A percentile compares a stretch with the other conserved stretches of the same genome.
Evolutionary conservation across 768 basidiomycete species (phyloP).

Genomic region (Tulasnella sp.): DNA sequence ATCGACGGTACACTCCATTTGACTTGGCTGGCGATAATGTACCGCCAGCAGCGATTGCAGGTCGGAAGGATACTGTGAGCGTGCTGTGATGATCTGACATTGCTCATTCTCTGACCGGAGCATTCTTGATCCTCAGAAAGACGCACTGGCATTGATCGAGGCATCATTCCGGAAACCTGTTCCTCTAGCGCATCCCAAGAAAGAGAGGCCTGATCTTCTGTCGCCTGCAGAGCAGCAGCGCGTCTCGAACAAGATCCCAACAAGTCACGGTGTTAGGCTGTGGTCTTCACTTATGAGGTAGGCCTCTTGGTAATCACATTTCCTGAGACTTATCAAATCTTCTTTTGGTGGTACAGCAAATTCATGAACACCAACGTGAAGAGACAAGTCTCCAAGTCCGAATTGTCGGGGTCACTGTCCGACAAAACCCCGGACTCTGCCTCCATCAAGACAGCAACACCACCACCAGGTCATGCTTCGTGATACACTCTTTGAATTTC

Average conservation of each 20-base stretch:
- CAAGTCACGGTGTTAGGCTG: slow-evolving; percentile 4
- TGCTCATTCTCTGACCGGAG: not conserved
- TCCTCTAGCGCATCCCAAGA: slow-evolving; percentile 12
- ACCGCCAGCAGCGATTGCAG: slow-evolving; percentile 5
- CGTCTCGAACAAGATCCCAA: slow-evolving; percentile 6
- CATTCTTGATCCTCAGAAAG: not conserved
- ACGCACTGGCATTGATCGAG: slow-evolving; percentile 10
- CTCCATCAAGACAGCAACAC: not conserved
- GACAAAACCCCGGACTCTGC: not conserved
- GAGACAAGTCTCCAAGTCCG: not conserved
- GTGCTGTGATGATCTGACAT: not conserved
- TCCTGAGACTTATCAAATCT: not conserved
- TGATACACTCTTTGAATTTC: not conserved
- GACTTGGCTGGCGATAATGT: slow-evolving; percentile 2
- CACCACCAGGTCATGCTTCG: not conserved
- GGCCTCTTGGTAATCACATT: not conserved
- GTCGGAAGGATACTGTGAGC: slow-evolving; percentile 14
- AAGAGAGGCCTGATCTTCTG: not conserved
- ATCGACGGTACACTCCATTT: not conserved
- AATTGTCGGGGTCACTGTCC: not conserved
- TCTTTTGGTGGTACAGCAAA: not conserved
- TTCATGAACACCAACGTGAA: slow-evolving; percentile 15
- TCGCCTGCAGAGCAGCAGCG: slow-evolving; percentile 10
- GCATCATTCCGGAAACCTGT: not conserved
- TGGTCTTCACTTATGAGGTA: slow-evolving; percentile 14